Conservation (phyloP, 2,329 filamentous ascomycete species). For the Aschersonia sp. region DNA sequence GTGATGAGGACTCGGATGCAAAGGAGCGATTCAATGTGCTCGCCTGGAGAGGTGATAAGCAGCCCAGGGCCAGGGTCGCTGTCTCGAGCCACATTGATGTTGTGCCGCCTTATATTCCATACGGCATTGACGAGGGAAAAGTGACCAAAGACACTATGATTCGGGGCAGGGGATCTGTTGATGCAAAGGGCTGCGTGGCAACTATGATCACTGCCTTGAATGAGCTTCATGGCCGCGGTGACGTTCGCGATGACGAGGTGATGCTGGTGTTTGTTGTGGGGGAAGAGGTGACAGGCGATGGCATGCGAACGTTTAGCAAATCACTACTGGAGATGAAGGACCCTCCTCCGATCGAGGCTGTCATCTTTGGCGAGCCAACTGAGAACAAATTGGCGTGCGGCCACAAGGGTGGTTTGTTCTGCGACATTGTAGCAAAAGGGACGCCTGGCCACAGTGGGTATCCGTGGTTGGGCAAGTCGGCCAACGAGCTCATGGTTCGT, state of each 20-base stretch:
- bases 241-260: slow-evolving; percentile 33
- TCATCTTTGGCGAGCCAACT: slow-evolving; percentile 89
- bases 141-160: slow-evolving; percentile 37
- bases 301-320: slow-evolving; percentile 51
- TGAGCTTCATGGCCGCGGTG: slow-evolving; percentile 28
- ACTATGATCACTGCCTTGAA: slow-evolving; percentile 58
- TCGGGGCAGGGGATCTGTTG: slow-evolving; percentile 60
- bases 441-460: slow-evolving; percentile 82
- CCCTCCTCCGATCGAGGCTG: slow-evolving; percentile 38
- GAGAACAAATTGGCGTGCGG: slow-evolving; percentile 77
- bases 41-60: slow-evolving; percentile 41
- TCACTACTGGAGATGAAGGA: slow-evolving; percentile 16
- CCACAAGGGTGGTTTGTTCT: slow-evolving; percentile 73
- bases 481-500: slow-evolving; percentile 68
- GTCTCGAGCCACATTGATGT: slow-evolving; percentile 73
- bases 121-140: slow-evolving; percentile 37
- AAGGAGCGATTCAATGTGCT: slow-evolving; percentile 53
- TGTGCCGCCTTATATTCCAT: slow-evolving; percentile 60
- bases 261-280: slow-evolving; percentile 60
- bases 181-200: slow-evolving; percentile 56
- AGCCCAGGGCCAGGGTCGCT: slow-evolving; percentile 43
- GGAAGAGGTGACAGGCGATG: slow-evolving; percentile 69
- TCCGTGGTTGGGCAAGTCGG: slow-evolving; percentile 75
- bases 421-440: slow-evolving; percentile 54
- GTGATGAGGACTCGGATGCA: slow-evolving; percentile 13